phyloP scores from a whole-genome alignment of 108 stramenopile genomes.

The Stephanodiscus minutulus region DNA sequence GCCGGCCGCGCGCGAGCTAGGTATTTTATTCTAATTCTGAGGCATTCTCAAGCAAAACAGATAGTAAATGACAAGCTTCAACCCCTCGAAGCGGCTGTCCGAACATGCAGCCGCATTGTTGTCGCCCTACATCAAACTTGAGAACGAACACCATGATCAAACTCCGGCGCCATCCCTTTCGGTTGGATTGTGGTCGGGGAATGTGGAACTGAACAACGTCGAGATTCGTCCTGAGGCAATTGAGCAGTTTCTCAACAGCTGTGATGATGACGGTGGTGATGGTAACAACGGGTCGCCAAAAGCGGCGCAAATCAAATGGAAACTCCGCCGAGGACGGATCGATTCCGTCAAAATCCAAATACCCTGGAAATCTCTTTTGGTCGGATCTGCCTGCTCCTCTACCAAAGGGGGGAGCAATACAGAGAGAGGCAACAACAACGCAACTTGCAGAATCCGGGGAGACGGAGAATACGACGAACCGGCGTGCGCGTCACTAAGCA shows the following conservation, averaged over 20 bases:
- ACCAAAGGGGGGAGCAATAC: slow-evolving; percentile 1
- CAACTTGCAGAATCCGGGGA: not conserved
- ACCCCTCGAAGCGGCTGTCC: slow-evolving; percentile 39
- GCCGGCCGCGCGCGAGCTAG: too few relatives aligned
- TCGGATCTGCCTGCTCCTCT: slow-evolving; percentile 38
- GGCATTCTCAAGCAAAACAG: too few relatives aligned
- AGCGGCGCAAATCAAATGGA: slow-evolving; percentile 32
- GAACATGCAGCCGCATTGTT: slow-evolving; percentile 39
- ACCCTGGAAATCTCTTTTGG: slow-evolving; percentile 42
- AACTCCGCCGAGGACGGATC: slow-evolving; percentile 37
- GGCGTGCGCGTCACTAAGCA: slow-evolving; percentile 6
- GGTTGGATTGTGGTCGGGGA: slow-evolving; percentile 42
- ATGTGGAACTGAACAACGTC: slow-evolving; percentile 43
- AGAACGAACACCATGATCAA: slow-evolving; percentile 16
- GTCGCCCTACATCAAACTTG: slow-evolving; percentile 47
- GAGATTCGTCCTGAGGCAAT: slow-evolving; percentile 42
- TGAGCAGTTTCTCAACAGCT: slow-evolving; percentile 35
- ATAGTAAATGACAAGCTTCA: slow-evolving; percentile 16
- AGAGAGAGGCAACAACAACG: slow-evolving; percentile 2
- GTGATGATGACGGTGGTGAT: slow-evolving; percentile 3
- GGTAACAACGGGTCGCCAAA: not conserved
- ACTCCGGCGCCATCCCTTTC: slow-evolving; percentile 16
- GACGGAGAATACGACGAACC: slow-evolving; percentile 10
- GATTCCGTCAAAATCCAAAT: slow-evolving; percentile 34
- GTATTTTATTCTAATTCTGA: too few relatives aligned